Evolutionary conservation across 2,329 filamentous ascomycete species (phyloP).

Genomic region (Scytalidium lignicola): DNA sequence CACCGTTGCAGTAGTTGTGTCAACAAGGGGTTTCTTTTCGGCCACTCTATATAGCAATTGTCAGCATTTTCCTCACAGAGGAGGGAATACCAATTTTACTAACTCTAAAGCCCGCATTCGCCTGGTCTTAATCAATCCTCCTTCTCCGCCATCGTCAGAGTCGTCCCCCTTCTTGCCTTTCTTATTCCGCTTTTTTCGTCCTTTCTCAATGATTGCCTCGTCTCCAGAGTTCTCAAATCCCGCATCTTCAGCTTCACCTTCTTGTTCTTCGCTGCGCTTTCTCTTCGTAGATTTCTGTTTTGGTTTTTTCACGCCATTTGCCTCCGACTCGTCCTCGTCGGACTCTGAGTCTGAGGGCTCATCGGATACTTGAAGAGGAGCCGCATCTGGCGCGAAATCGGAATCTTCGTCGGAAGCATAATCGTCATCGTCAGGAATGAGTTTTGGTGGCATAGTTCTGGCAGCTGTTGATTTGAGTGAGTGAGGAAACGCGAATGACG

Average conservation of each 20-base stretch:
- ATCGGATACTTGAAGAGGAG: conserved; percentile 33
- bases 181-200: conserved; percentile 45
- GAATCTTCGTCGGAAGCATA: conserved; percentile 70
- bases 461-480: neutral
- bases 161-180: conserved; percentile 37
- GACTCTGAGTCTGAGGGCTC: conserved; percentile 45
- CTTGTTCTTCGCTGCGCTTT: conserved; percentile 27
- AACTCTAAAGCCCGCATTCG: conserved; percentile 63
- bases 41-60: conserved; percentile 9
- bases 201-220: conserved; percentile 61
- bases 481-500: neutral
- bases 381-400: conserved; percentile 62
- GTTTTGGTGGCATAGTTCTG: conserved; percentile 21
- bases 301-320: conserved; percentile 14
- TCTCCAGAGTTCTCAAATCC: conserved; percentile 67
- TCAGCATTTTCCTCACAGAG: conserved; percentile 1
- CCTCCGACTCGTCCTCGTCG: conserved; percentile 30
- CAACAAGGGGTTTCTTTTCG: conserved; percentile 21
- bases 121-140: conserved; percentile 66
- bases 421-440: conserved; percentile 35
- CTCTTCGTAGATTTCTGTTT: conserved; percentile 26
- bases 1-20: conserved; percentile 46
- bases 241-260: conserved; percentile 37
- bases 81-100: conserved; percentile 16
- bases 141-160: conserved; percentile 61